phyloP scores from a whole-genome alignment of 2,329 filamentous ascomycete species.

The Aspergillus sojae region DNA sequence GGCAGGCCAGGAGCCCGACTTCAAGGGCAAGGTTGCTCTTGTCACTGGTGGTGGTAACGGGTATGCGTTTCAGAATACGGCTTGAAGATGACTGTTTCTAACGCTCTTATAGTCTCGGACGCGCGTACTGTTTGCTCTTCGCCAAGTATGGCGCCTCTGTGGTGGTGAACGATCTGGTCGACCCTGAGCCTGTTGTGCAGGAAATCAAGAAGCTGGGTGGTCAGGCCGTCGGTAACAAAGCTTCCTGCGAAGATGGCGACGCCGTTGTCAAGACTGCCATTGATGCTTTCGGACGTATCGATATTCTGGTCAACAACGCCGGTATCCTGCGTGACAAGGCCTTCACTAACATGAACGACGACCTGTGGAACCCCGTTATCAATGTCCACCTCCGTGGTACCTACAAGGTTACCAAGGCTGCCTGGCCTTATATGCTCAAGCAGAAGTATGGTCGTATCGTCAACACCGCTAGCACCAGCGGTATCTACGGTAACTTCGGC shows the following conservation, averaged over 20 bases:
- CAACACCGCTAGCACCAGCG: conserved; percentile 95
- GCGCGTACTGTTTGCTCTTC: conserved; percentile 85
- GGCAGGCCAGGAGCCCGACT: conserved; percentile 73
- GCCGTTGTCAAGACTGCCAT: conserved; percentile 89
- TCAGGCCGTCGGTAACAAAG: conserved; percentile 89
- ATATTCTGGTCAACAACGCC: conserved; percentile 96
- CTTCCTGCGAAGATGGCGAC: conserved; percentile 90
- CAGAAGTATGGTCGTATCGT: conserved; percentile 97
- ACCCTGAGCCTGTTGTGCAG: conserved; percentile 86
- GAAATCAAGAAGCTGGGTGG: conserved; percentile 91
- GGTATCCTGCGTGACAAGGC: conserved; percentile 98
- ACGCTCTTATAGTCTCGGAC: conserved; percentile 68
- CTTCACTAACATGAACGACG: conserved; percentile 96
- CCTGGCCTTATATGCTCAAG: conserved; percentile 96
- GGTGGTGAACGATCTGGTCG: conserved; percentile 93
- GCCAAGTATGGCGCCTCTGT: conserved; percentile 80
- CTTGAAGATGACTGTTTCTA: conserved; percentile 10
- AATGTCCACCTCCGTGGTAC: conserved; percentile 92
- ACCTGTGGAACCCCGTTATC: conserved; percentile 87
- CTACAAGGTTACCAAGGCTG: conserved; percentile 95
- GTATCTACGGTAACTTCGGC: conserved; percentile 98
- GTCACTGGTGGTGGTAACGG: conserved; percentile 86
- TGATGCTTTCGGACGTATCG: conserved; percentile 88
- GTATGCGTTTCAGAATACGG: conserved; percentile 42
- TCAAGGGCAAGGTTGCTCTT: conserved; percentile 81